Evolutionary conservation across 352 stramenopile genomes (phyloP).

Genomic region (Thalassiosira delicatula): DNA sequence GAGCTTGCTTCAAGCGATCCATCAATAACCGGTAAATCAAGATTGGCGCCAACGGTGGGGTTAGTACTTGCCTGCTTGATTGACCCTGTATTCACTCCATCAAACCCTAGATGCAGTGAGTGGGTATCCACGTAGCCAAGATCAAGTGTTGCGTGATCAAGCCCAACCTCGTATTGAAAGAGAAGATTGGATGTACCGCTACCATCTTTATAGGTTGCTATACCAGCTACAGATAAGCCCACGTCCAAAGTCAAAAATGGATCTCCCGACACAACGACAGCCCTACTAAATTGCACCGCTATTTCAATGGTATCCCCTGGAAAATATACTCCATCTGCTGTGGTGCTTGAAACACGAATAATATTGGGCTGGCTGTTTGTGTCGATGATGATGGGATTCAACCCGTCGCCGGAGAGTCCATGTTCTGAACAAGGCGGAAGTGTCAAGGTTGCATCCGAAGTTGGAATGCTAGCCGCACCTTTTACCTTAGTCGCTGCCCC

Average conservation of each 20-base stretch:
- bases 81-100: conserved; percentile 49
- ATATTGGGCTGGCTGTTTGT: conserved; percentile 50
- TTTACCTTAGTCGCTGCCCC: conserved; percentile 41
- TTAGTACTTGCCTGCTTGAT: conserved; percentile 66
- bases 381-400: conserved; percentile 62
- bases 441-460: conserved; percentile 59
- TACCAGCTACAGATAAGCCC: conserved; percentile 36
- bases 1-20: conserved; percentile 55
- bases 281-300: conserved; percentile 58
- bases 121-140: conserved; percentile 70
- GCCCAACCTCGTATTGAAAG: conserved; percentile 66
- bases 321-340: conserved; percentile 44
- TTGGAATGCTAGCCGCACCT: conserved; percentile 50
- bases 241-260: conserved; percentile 66
- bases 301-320: conserved; percentile 70
- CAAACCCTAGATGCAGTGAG: conserved; percentile 54
- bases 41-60: conserved; percentile 60
- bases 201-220: conserved; percentile 57
- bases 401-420: conserved; percentile 41
- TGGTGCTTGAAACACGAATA: conserved; percentile 38
- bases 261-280: conserved; percentile 62
- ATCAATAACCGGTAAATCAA: conserved; percentile 36
- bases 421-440: conserved; percentile 38
- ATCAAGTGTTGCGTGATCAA: conserved; percentile 51
- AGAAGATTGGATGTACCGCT: conserved; percentile 49